phyloP scores from a whole-genome alignment of 139 green algal genomes.

The Gonium pectorale region DNA sequence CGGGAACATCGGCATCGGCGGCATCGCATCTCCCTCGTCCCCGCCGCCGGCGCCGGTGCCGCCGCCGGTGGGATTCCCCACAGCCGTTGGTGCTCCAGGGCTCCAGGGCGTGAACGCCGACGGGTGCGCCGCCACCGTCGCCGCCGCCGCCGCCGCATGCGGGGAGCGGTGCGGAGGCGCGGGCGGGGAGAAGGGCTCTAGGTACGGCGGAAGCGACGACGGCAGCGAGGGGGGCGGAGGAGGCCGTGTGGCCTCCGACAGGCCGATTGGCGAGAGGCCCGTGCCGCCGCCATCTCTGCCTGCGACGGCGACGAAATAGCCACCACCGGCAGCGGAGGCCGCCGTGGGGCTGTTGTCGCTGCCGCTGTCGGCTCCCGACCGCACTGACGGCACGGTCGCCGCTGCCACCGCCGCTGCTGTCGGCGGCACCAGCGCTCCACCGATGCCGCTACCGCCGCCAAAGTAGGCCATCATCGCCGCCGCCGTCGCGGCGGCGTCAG shows the following conservation, averaged over 20 bases:
- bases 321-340: background rate
- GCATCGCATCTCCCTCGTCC: too few species aligned
- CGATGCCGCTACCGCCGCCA: background rate
- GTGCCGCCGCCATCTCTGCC: background rate
- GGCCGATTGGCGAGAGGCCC: too few species aligned
- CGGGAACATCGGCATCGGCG: too few species aligned
- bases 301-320: background rate
- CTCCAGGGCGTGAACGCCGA: too few species aligned
- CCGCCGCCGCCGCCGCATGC: background rate
- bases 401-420: background rate
- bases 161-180: background rate
- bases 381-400: background rate
- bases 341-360: background rate
- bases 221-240: background rate
- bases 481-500: too few species aligned
- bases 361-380: too few species aligned
- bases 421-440: too few species aligned
- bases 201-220: background rate
- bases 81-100: too few species aligned
- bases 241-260: too few species aligned
- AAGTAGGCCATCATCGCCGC: background rate
- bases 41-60: too few species aligned
- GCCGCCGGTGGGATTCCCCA: too few species aligned
- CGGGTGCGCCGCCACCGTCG: background rate
- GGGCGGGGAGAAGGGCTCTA: background rate